Percentiles rank a stretch among this genome's conserved stretches.
Evolutionary conservation across 768 basidiomycete species (phyloP).

Genomic region (Sistotremastrum niveocremeum): DNA sequence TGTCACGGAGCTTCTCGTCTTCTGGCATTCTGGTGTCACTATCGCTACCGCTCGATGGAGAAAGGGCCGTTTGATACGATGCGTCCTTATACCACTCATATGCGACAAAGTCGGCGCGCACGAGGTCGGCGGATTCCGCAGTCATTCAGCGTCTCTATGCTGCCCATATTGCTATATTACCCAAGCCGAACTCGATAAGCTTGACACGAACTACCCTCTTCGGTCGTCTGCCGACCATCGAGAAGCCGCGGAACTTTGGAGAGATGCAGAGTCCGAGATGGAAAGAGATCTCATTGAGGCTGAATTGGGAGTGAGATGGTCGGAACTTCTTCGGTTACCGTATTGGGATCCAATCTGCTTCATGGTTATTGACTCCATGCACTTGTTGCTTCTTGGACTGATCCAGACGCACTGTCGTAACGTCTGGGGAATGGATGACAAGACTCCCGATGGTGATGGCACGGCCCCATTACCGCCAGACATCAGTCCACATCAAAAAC

Average conservation of each 20-base stretch:
- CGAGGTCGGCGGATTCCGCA: conserved; percentile 10
- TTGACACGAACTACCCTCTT: conserved; percentile 2
- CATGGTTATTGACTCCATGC: conserved; percentile 23
- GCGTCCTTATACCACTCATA: conserved; percentile 16
- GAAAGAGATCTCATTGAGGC: too few species aligned
- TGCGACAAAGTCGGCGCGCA: conserved; percentile 23
- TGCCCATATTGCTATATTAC: conserved; percentile 7
- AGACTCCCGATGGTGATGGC: conserved; percentile 7
- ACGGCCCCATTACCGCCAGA: too few species aligned
- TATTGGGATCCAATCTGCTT: conserved; percentile 21
- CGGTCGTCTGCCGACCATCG: conserved; percentile 5
- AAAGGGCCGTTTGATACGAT: conserved; percentile 11
- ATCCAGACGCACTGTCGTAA: conserved; percentile 9
- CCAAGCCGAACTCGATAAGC: conserved; percentile 1
- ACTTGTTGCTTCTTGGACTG: conserved; percentile 18
- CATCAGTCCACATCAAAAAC: too few species aligned
- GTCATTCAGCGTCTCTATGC: conserved; percentile 6
- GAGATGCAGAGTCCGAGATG: conserved; percentile 10
- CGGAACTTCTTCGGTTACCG: conserved; percentile 18
- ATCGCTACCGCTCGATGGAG: conserved; percentile 8
- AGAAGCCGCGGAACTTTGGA: conserved; percentile 9
- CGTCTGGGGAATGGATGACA: conserved; percentile 10
- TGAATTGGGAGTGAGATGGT: conserved; percentile 16
- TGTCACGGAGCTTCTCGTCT: conserved; percentile 4
- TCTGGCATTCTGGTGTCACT: conserved; percentile 19